phyloP scores from a whole-genome alignment of 2,329 filamentous ascomycete genomes.

The Penicillium palitans region DNA sequence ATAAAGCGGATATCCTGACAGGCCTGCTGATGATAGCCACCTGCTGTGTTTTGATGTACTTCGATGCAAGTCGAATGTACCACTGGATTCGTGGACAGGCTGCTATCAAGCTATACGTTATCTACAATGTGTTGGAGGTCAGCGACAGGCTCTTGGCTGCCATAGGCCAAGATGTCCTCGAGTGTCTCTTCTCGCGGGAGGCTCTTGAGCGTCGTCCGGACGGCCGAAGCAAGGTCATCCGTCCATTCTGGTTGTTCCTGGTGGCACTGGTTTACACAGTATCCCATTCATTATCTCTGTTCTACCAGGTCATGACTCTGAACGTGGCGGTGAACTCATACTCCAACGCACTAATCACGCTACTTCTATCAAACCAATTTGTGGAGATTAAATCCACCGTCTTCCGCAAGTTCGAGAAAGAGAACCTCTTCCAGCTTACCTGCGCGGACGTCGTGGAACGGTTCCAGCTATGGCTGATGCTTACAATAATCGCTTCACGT shows the following conservation, averaged over 20 bases:
- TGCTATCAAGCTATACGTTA: slow-evolving; percentile 97
- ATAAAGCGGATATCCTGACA: slow-evolving; percentile 94
- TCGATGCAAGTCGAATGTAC: slow-evolving; percentile 97
- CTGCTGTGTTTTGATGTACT: slow-evolving; percentile 79
- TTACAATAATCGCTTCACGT: slow-evolving; percentile 91
- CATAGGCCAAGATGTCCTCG: slow-evolving; percentile 90
- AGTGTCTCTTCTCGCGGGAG: slow-evolving; percentile 92
- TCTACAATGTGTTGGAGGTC: slow-evolving; percentile 93
- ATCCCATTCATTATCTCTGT: slow-evolving; percentile 80
- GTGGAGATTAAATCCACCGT: slow-evolving; percentile 98
- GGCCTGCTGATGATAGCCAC: slow-evolving; percentile 84
- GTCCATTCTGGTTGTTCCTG: slow-evolving; percentile 88
- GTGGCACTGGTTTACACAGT: slow-evolving; percentile 86
- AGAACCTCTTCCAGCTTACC: slow-evolving; percentile 93
- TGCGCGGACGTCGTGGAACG: slow-evolving; percentile 96
- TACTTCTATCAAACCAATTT: slow-evolving; percentile 95
- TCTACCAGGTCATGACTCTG: slow-evolving; percentile 96
- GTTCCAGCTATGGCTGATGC: slow-evolving; percentile 96
- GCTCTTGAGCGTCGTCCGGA: slow-evolving; percentile 83
- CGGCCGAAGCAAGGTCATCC: slow-evolving; percentile 84
- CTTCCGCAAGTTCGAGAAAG: slow-evolving; percentile 98
- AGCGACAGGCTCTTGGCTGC: slow-evolving; percentile 87
- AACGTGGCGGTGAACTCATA: slow-evolving; percentile 99
- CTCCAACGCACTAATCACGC: slow-evolving; percentile 88
- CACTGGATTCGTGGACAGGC: slow-evolving; percentile 95